Conservation (phyloP, 371 early-diverging fungal genomes). For the Haplosporangium sp. region DNA sequence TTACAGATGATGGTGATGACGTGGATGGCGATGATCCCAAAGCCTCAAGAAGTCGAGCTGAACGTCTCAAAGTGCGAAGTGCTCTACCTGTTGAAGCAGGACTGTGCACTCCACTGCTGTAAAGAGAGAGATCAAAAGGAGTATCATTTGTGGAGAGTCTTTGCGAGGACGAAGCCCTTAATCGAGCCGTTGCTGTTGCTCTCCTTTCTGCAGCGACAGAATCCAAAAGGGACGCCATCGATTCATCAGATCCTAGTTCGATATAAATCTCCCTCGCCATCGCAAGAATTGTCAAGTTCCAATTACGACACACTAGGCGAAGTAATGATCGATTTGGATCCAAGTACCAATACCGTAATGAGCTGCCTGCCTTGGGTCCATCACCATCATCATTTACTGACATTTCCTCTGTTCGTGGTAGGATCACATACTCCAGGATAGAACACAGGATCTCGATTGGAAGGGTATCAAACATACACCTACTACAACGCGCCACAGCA, state of each 20-base stretch:
- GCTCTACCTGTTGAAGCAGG: not conserved
- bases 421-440: conserved; percentile 19
- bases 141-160: no score
- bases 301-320: conserved; percentile 27
- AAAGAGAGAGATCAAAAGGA: not conserved
- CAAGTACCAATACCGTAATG: conserved; percentile 19
- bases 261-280: conserved; percentile 34
- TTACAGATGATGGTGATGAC: not conserved
- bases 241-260: conserved; percentile 23
- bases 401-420: conserved; percentile 1
- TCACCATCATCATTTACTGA: conserved; percentile 24
- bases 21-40: not conserved
- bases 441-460: conserved; percentile 29
- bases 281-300: conserved; percentile 28
- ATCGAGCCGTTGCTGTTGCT: not conserved
- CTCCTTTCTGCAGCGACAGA: conserved; percentile 2
- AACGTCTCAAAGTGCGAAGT: conserved; percentile 7
- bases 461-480: conserved; percentile 14
- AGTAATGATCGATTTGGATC: conserved; percentile 15
- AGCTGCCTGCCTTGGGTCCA: conserved; percentile 12
- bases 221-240: conserved; percentile 6
- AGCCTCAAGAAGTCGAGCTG: conserved; percentile 14
- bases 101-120: not conserved
- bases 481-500: not conserved
- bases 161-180: not conserved